phyloP scores from a whole-genome alignment of 2,329 filamentous ascomycete species.

The Purpureocillium lavendulum region DNA sequence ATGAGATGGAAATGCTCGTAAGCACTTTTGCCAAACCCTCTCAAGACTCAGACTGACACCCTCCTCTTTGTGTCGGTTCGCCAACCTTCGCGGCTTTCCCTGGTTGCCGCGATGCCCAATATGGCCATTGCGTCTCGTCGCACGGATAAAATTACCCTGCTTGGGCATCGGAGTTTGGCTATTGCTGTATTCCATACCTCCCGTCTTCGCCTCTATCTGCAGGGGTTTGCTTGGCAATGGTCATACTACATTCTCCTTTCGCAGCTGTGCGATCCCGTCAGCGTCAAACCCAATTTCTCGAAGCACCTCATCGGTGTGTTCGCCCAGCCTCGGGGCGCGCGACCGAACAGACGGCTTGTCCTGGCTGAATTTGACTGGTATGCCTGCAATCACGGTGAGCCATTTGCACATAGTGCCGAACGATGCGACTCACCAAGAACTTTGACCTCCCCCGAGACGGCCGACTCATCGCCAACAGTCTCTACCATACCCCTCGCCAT shows the following conservation, averaged over 20 bases:
- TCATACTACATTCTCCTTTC: constrained; percentile 3
- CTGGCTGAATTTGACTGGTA: constrained; percentile 10
- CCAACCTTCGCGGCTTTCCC: too few relatives aligned
- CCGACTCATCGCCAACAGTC: constrained; percentile 12
- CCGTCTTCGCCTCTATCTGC: too few relatives aligned
- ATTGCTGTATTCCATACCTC: too few relatives aligned
- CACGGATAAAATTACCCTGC: too few relatives aligned
- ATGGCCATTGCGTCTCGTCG: too few relatives aligned
- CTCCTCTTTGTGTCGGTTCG: too few relatives aligned
- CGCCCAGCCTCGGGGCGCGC: constrained; percentile 6
- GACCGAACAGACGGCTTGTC: constrained; percentile 3
- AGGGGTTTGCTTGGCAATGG: too few relatives aligned
- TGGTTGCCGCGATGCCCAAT: too few relatives aligned
- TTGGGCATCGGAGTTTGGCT: too few relatives aligned
- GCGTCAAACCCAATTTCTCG: constrained; percentile 4
- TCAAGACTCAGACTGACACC: too few relatives aligned
- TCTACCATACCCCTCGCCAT: constrained; percentile 25
- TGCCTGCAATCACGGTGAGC: neutral
- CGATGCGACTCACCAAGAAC: constrained; percentile 3
- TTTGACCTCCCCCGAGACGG: constrained; percentile 6
- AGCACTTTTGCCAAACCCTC: too few relatives aligned
- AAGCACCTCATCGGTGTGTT: constrained; percentile 10
- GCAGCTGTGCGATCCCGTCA: constrained; percentile 1
- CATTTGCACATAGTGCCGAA: neutral
- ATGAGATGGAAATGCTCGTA: too few relatives aligned